Evolutionary conservation across 2,329 filamentous ascomycete genomes (phyloP), one percentile per base, ranked within the genome.

Genomic region (Calonectria honghensis): DNA sequence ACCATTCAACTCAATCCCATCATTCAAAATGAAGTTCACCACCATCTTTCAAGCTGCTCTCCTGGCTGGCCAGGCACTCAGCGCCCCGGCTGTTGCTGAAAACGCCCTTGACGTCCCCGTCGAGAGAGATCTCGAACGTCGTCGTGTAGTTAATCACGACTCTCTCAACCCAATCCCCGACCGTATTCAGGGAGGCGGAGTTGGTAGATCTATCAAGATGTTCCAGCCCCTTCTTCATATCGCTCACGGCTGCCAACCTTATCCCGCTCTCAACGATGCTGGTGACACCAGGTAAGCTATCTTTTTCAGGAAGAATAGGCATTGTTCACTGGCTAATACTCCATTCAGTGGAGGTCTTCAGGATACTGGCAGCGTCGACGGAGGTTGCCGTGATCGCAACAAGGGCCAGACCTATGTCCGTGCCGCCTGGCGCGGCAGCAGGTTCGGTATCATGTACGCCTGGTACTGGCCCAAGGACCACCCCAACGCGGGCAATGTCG

Each of bases 231-330:
- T 78, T 57, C 80, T 85, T 13, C 76, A 82, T 11, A 88, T 92
- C 6, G 86, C 87, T n/a, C 90, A 90, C 77, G 91, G 91, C 54
- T 93, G 91, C 75, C 91, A 92, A 16, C 90, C 91, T 0, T 93
- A 91, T 78, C 90, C 91, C 0, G 91, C 89, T 2, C 91, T 93
- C 2, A 88, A 93, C 74, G 85, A 86, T 1, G 81, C 84, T 0
- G 91, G 91, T 2, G 85, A 93, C 76, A 91, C 88, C 6, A 86
- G 87, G 91, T 92, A 81, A n/a, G 29, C 20, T 45, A 6, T 45
- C 41, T 6, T 24, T 14, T 41, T 20, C 31, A 27, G 29, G 3
- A 39, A 11, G 48, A n/a, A 9, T 13, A 32, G n/a, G 18, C 3
- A 50, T 31, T 24, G 4, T 48, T 39, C 16, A 27, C 27, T 50